phyloP scores from a whole-genome alignment of 1,284 basidiomycete species.

The Schizophyllum commune region DNA sequence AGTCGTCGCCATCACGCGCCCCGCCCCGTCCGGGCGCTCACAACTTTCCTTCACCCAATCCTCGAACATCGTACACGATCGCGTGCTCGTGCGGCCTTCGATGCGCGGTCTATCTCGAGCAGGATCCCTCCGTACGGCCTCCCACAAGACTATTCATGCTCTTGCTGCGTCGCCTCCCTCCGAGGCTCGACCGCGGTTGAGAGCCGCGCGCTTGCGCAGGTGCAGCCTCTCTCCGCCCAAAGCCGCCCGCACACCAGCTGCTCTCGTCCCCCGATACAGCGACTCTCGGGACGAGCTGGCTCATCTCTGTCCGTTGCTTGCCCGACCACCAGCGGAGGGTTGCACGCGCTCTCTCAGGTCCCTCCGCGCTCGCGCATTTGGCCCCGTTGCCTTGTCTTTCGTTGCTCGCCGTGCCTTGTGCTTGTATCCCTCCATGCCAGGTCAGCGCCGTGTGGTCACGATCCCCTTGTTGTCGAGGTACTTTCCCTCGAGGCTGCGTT shows the following conservation, averaged over 20 bases:
- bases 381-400: not conserved
- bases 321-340: too few relatives aligned
- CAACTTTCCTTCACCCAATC: too few relatives aligned
- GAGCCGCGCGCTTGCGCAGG: not conserved
- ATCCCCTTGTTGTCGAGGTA: not conserved
- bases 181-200: not conserved
- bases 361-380: not conserved
- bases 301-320: not conserved
- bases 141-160: too few relatives aligned
- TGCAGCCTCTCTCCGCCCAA: not conserved
- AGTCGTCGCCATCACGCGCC: too few relatives aligned
- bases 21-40: too few relatives aligned
- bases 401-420: not conserved
- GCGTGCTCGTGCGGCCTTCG: not conserved
- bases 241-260: not conserved
- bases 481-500: not conserved
- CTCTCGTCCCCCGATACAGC: not conserved
- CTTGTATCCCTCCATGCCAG: not conserved
- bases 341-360: too few relatives aligned
- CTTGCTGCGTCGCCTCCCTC: not conserved
- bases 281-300: not conserved
- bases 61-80: not conserved
- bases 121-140: too few relatives aligned
- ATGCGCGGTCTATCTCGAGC: not conserved
- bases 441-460: not conserved